Base-by-base conservation (phyloP, 139 green algal species). In the Diplosphaera chodatii region DNA sequence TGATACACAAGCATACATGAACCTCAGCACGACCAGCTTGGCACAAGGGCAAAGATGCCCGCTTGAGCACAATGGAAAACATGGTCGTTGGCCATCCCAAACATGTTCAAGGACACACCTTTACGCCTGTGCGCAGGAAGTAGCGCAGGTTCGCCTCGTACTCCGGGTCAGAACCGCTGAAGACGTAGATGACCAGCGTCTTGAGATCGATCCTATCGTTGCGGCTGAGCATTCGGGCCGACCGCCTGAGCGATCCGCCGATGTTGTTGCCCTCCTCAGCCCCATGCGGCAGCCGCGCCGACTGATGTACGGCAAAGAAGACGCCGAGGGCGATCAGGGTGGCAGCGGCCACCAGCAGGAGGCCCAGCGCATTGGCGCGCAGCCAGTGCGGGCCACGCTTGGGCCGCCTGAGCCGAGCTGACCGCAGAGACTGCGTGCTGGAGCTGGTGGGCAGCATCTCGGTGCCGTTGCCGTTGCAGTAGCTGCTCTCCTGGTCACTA, bases 171-270 rank as follows among this genome's bases (percentile, higher is more conserved):
- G 79, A 87, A 41, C 83, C 75, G 16, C 83, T 76, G 59, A 87
- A 94, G 21, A 85, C 82, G 70, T 94, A 94, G 23, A 94, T 66
- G 8, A 94, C 81, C 13, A 94, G 66, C 1, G 78, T 85, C 10
- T n/a, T 40, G 8, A 66, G 62, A n/a, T 66, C 62, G 10, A 25
- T 18, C 48, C 48, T 10, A 59, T 59, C 48, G 18, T 25, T 59
- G 13, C 48, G 22, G 8, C 13, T 18, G 13, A 59, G 48, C 48
- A 59, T 23, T 3, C 48, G 48, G 8, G 48, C 13, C 48, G 48
- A 59, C 18, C 48, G 48, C 16, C 48, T 23, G 13, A 59, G 48
- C 48, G 48, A 59, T 3, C 48, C 48, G 25, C 48, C 48, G 4
- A 3, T 18, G 25, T 10, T 5, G 18, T 25, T 18, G 10, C 3